Base-by-base conservation (phyloP, 2,329 filamentous ascomycete species). In the Pyrenophora teres region DNA sequence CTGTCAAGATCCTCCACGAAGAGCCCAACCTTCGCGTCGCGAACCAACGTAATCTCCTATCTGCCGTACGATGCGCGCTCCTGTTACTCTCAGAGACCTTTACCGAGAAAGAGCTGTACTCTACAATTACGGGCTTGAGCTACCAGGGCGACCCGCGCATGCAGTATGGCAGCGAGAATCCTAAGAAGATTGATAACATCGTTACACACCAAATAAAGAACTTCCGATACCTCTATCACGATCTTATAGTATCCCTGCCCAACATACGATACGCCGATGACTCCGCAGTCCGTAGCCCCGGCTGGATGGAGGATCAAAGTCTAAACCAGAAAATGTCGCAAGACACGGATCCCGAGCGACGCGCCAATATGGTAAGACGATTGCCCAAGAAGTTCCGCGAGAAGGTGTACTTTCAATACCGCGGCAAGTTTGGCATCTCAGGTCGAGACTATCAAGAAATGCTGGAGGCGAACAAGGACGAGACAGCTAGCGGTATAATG, bases 101-200 rank as follows among this genome's bases (percentile, higher is more conserved):
- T 72, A 92, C 88, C 21, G 94, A 99, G 69, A 84, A 86, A 53
- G 82, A 97, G 61, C 80, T 99, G 1, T 99, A 97, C 75, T 88
- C 85, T 62, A 94, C 91, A 16, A 97, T 99, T 55, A 89, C 94
- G 0, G 88, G 90, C 18, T 87, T 99, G 60, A 96, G 90, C 68
- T 99, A 99, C 73, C 85, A 96, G 62, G 94, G 94, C 30, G 94
- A 99, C 69, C 91, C 92, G n/a, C 89, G 94, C 58, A 99, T 99
- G 94, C 80, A 86, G 1, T 81, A 97, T 36, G 88, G 90, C 2
- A 90, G 90, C 1, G 94, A 99, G 73, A 90, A 97, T 69, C 92
- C 90, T 27, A 86, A 86, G 68, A 99, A 99, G 75, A 91, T 99
- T 16, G 82, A 84, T 64, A 97, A 97, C 73, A 99, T 99, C 63